Evolutionary conservation across 352 stramenopile species (phyloP).

Genomic region (Achlya hypogyna): DNA sequence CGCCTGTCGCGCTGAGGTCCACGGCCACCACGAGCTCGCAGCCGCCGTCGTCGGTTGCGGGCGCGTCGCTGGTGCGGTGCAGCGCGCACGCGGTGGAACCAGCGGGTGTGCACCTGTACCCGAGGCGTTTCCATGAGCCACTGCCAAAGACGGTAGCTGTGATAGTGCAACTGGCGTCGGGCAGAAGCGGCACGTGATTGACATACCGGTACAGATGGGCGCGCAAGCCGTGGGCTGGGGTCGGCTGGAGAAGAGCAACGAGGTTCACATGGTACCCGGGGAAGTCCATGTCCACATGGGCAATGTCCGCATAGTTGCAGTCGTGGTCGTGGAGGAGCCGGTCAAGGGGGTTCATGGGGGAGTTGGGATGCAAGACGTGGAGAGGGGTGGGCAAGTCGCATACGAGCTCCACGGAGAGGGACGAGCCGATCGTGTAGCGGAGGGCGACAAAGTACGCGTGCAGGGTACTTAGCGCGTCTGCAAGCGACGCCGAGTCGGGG

Average conservation of each 20-base stretch:
- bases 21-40: background rate
- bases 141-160: constrained; percentile 29
- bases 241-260: constrained; percentile 39
- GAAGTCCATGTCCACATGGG: constrained; percentile 34
- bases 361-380: constrained; percentile 31
- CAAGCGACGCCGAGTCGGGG: constrained; percentile 29
- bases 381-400: constrained; percentile 36
- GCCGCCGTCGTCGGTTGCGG: background rate
- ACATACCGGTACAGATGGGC: constrained; percentile 60
- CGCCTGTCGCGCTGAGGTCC: background rate
- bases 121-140: constrained; percentile 15
- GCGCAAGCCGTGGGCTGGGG: constrained; percentile 28
- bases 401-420: constrained; percentile 45
- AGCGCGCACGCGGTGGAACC: background rate
- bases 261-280: constrained; percentile 17
- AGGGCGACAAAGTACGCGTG: constrained; percentile 62
- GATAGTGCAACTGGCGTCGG: constrained; percentile 42
- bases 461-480: constrained; percentile 39
- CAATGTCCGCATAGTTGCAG: constrained; percentile 28
- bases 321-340: constrained; percentile 45
- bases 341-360: constrained; percentile 41
- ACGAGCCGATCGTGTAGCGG: constrained; percentile 43
- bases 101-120: constrained; percentile 9
- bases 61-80: background rate
- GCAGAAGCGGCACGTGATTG: constrained; percentile 65